These are phyloP conservation scores for Dipteronia sinensis DNA, from an alignment of 345 rosid species.

Conservation along the genomic window DNA sequence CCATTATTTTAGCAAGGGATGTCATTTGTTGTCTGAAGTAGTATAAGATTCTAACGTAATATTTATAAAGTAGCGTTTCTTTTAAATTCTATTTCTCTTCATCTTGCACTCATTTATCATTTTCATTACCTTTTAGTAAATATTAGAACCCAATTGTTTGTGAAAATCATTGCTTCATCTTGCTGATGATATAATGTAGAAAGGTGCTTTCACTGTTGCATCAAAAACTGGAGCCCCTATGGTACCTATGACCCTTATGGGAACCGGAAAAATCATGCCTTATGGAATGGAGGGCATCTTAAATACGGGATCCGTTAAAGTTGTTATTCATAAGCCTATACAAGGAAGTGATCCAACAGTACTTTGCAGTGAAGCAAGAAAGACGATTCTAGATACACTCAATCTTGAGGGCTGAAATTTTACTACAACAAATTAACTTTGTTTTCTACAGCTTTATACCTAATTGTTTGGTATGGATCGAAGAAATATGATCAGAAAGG, in stretches of 20 bases:
- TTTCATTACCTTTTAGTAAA: not conserved
- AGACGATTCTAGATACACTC: constrained; percentile 54
- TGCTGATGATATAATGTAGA: constrained; percentile 45
- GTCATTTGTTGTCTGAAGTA: too few relatives aligned
- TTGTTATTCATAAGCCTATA: constrained; percentile 74
- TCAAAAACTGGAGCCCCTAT: constrained; percentile 79
- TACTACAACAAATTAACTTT: not conserved
- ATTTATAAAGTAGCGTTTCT: not conserved
- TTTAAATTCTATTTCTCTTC: not conserved
- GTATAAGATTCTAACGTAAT: too few relatives aligned
- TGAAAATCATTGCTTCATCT: constrained; percentile 23
- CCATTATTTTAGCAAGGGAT: not conserved
- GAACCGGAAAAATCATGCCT: constrained; percentile 98
- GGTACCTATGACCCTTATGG: constrained; percentile 78
- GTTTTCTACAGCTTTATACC: not conserved
- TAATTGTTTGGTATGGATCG: constrained; percentile 8
- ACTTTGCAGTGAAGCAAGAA: constrained; percentile 67
- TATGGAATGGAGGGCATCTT: constrained; percentile 72
- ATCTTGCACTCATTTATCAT: not conserved
- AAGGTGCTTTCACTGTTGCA: constrained; percentile 93
- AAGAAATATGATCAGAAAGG: constrained; percentile 23
- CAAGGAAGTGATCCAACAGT: constrained; percentile 62
- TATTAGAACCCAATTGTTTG: not conserved
- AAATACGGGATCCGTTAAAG: constrained; percentile 65
- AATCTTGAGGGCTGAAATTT: constrained; percentile 29